Evolutionary conservation across 257 asterid species (phyloP), one percentile per base, ranked within the genome.

Genomic region (Prunella vulgaris): DNA sequence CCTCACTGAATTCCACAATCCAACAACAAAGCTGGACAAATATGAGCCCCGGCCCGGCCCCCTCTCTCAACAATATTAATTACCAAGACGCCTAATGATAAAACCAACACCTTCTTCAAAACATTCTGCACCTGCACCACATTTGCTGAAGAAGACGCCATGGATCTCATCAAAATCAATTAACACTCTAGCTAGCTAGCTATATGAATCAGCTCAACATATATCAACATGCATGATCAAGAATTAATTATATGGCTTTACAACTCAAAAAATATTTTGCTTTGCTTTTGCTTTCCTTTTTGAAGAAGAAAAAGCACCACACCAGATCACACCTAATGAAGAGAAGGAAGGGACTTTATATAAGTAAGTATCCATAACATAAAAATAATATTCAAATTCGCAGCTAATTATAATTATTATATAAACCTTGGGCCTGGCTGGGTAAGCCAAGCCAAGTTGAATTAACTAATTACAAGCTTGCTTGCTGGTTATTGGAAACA

Each of bases 51-150:
- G n/a, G n/a, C n/a, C n/a, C n/a, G n/a, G n/a, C n/a, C n/a, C n/a
- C n/a, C n/a, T n/a, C n/a, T n/a, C n/a, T n/a, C n/a, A n/a, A n/a
- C n/a, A n/a, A n/a, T n/a, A n/a, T n/a, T n/a, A n/a, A n/a, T n/a
- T n/a, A n/a, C n/a, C n/a, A n/a, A n/a, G n/a, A n/a, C 40, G 21
- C 92, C 93, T 14, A 85, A 54, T 12, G 78, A 76, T 13, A 90
- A 28, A 25, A 87, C 80, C 5, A 84, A 52, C 49, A 90, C 53
- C 73, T 84, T 94, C 42, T 75, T 77, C 5, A 75, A 18, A n/a
- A 73, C 66, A 1, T 30, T 70, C 49, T 75, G 78, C 2, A 85
- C 5, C 13, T n/a, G n/a, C n/a, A n/a, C n/a, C n/a, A n/a, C n/a
- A n/a, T n/a, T n/a, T 12, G 57, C 66, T 22, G 74, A 76, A 56